A percentile compares a stretch with the other conserved stretches of the same genome.
phyloP scores from a whole-genome alignment of 805 yeast species.

The Barnettozyma salicaria region DNA sequence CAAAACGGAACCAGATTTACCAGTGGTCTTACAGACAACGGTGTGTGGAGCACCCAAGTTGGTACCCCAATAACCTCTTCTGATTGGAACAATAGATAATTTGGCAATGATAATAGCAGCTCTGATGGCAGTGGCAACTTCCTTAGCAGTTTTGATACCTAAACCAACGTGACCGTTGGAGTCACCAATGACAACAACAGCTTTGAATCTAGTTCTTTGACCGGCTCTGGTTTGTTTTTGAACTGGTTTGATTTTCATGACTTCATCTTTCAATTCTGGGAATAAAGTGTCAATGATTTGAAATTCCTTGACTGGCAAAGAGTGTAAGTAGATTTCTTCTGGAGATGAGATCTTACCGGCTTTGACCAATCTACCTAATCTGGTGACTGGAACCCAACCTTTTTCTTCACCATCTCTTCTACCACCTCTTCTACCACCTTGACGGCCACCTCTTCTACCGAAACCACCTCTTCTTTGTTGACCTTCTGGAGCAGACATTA shows the following conservation, averaged over 20 bases:
- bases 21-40: slow-evolving; percentile 94
- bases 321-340: slow-evolving; percentile 98
- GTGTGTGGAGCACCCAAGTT: slow-evolving; percentile 99
- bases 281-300: slow-evolving; percentile 96
- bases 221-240: slow-evolving; percentile 99
- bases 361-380: slow-evolving; percentile 99
- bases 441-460: slow-evolving; percentile 54
- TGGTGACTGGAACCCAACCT: slow-evolving; percentile 99
- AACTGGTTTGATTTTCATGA: slow-evolving; percentile 99
- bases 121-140: slow-evolving; percentile 99
- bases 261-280: slow-evolving; percentile 96
- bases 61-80: slow-evolving; percentile 99
- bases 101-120: slow-evolving; percentile 99
- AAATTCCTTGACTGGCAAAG: slow-evolving; percentile 99
- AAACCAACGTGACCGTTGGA: slow-evolving; percentile 99
- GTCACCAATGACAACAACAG: slow-evolving; percentile 99
- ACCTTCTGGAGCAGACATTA: slow-evolving; percentile 35
- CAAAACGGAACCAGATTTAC: slow-evolving; percentile 99
- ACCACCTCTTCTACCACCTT: slow-evolving; percentile 65
- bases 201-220: slow-evolving; percentile 99
- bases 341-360: slow-evolving; percentile 95
- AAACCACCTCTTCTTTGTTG: slow-evolving; percentile 46
- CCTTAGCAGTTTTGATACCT: slow-evolving; percentile 99
- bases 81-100: slow-evolving; percentile 97
- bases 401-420: slow-evolving; percentile 89